Evolutionary conservation across 306 rosid species (phyloP).

Genomic region (Begonia loranthoides): DNA sequence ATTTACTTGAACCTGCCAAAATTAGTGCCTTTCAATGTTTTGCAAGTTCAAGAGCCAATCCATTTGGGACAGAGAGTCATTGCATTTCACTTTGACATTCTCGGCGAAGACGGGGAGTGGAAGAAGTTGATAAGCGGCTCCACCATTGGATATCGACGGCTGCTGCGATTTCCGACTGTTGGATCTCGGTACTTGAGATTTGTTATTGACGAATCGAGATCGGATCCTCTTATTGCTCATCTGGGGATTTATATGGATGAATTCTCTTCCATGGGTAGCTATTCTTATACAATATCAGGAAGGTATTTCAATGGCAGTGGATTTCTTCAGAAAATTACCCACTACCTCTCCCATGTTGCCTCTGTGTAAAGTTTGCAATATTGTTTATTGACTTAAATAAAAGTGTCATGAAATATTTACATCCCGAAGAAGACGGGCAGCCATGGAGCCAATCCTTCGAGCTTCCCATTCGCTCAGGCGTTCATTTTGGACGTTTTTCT

Average conservation of each 20-base stretch:
- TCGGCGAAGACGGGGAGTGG: slow-evolving; percentile 37
- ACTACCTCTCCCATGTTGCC: slow-evolving; percentile 25
- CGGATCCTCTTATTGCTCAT: slow-evolving; percentile 56
- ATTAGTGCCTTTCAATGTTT: slow-evolving; percentile 51
- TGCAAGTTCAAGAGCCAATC: slow-evolving; percentile 78
- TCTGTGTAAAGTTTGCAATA: slow-evolving; percentile 14
- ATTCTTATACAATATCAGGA: slow-evolving; percentile 12
- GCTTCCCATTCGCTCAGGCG: slow-evolving; percentile 73
- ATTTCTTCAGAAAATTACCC: slow-evolving; percentile 15
- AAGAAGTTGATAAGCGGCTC: slow-evolving; percentile 44
- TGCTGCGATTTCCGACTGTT: slow-evolving; percentile 41
- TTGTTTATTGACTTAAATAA: not conserved
- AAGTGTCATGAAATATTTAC: slow-evolving; percentile 38
- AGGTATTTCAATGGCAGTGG: slow-evolving; percentile 32
- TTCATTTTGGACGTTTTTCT: slow-evolving; percentile 14
- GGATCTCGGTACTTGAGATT: slow-evolving; percentile 54
- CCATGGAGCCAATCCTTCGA: slow-evolving; percentile 72
- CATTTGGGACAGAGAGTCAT: slow-evolving; percentile 80
- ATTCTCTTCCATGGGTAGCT: slow-evolving; percentile 23
- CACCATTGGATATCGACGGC: slow-evolving; percentile 70
- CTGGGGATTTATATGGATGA: slow-evolving; percentile 53
- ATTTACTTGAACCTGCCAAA: slow-evolving; percentile 45
- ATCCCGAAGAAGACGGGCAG: slow-evolving; percentile 72
- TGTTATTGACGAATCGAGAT: slow-evolving; percentile 51
- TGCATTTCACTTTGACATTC: slow-evolving; percentile 55